phyloP scores from a whole-genome alignment of 1,284 basidiomycete species.

The Austroboletus novae-zelandiae region DNA sequence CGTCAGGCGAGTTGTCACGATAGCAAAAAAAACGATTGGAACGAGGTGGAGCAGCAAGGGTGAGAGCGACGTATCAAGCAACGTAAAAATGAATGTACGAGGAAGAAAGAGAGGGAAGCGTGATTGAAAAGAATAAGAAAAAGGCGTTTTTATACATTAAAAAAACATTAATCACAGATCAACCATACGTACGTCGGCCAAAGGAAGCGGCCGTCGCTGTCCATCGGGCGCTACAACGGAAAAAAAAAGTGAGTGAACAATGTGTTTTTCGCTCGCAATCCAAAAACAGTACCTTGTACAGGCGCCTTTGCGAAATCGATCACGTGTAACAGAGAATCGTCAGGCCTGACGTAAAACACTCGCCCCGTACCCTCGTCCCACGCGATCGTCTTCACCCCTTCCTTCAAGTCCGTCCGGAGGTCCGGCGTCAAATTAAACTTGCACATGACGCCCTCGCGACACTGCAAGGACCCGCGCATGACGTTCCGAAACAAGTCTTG shows the following conservation, averaged over 20 bases:
- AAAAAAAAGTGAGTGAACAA: not conserved
- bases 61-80: conserved; percentile 2
- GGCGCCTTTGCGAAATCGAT: conserved; percentile 41
- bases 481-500: conserved; percentile 20
- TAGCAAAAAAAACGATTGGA: not conserved
- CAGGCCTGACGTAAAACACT: conserved; percentile 35
- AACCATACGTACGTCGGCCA: conserved; percentile 33
- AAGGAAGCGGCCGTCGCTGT: conserved; percentile 31
- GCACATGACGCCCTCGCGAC: conserved; percentile 22
- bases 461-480: conserved; percentile 13
- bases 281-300: conserved; percentile 27
- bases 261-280: no score
- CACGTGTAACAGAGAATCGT: conserved; percentile 31
- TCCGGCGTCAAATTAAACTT: conserved; percentile 22
- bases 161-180: conserved; percentile 19
- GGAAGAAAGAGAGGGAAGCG: not conserved
- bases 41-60: not conserved
- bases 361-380: conserved; percentile 47
- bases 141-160: no score
- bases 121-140: not conserved
- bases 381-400: conserved; percentile 32
- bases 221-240: conserved; percentile 24
- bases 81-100: not conserved
- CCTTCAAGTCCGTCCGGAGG: conserved; percentile 18
- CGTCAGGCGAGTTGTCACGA: not conserved